Conservation (phyloP, 179 eudicot species). For the Silene vulgaris region DNA sequence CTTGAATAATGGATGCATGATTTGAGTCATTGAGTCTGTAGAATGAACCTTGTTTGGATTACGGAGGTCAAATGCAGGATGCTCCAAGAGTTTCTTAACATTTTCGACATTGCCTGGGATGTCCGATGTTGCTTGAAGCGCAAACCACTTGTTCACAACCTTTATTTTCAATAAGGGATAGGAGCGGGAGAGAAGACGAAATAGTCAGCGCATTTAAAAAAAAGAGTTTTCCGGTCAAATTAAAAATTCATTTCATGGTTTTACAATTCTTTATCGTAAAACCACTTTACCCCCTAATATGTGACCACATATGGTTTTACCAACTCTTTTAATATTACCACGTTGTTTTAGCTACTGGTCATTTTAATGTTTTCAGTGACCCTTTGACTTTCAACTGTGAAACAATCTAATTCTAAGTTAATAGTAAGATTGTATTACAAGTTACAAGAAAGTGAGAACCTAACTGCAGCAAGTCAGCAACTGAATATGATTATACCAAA, state of each 20-base stretch:
- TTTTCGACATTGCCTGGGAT: slow-evolving; percentile 90
- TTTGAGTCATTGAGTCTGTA: neutral
- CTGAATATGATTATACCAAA: neutral
- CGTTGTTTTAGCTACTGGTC: too few relatives aligned
- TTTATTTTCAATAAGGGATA: slow-evolving; percentile 28
- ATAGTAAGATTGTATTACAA: too few relatives aligned
- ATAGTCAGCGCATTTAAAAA: neutral
- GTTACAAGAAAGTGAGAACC: too few relatives aligned
- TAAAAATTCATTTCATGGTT: neutral
- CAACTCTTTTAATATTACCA: too few relatives aligned
- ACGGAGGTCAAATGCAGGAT: slow-evolving; percentile 89
- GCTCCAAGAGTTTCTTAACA: slow-evolving; percentile 65
- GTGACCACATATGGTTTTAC: too few relatives aligned
- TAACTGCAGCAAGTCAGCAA: too few relatives aligned
- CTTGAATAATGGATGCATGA: neutral
- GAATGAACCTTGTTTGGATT: slow-evolving; percentile 81
- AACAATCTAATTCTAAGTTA: too few relatives aligned
- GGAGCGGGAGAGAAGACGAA: neutral
- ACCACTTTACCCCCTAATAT: too few relatives aligned
- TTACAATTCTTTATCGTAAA: neutral
- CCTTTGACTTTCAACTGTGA: too few relatives aligned
- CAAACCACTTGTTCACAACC: slow-evolving; percentile 95
- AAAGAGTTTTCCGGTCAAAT: neutral
- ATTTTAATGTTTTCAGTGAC: too few relatives aligned
- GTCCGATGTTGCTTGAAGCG: slow-evolving; percentile 88